Evolutionary conservation across 2,329 filamentous ascomycete species (phyloP), one percentile per base, ranked within the genome.

Genomic region (Polychaeton citri): DNA sequence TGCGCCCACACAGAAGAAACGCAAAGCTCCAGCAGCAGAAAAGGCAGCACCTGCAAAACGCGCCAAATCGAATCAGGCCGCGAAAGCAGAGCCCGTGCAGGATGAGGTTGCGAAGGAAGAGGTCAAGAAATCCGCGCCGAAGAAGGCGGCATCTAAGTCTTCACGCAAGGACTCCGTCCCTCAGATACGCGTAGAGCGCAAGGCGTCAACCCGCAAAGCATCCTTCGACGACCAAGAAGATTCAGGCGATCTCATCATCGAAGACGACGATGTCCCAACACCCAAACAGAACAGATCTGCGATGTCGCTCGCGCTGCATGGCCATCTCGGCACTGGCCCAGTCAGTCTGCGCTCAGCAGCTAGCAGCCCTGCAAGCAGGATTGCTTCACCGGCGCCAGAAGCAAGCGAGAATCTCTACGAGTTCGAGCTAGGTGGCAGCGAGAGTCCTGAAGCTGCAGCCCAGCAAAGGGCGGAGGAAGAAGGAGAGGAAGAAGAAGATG

Each of bases 321-420:
- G 52, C 2, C 46, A 49, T 18, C 43, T 60, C 1, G 54, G 53
- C 16, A 49, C 51, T 18, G 62, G 62, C 3, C 64, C 63, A 2
- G 64, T 65, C 31, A 60, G 55, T 12, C 51, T 66, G 24, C 58
- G 57, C 12, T 62, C 58, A 40, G 63, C 61, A 1, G 61, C 62
- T 6, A 63, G 53, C 38, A 62, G 39, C 38, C 52, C 46, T 24
- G 50, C 45, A 10, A 37, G 33, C 18, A 34, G 34, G 12, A 33
- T 44, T 21, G 43, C 38, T 13, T 47, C 45, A 17, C 49, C 49
- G 10, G 38, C 41, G 30, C 37, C 41, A 6, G 33, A 36, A 18
- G 5, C 34, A 35, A 38, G 30, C 33, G 24, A 30, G 36, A 33
- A 28, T 30, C 41, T 30, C 36, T 51, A 51, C 30, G 52, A 54